Base-by-base conservation (phyloP, 1,284 basidiomycete species). In the Xerocomus minutiporus region DNA sequence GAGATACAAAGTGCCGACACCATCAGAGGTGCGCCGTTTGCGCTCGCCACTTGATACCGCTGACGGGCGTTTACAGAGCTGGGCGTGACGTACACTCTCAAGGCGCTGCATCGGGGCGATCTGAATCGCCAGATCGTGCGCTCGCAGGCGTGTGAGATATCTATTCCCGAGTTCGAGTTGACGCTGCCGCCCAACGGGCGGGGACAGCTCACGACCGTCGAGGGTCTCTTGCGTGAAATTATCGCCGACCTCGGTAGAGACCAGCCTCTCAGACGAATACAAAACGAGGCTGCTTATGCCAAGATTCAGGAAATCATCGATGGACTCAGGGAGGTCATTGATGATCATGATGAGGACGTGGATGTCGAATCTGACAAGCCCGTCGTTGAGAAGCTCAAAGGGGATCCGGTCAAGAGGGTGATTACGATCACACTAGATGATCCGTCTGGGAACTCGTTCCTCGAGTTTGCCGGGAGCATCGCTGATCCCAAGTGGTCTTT, bases 61-160 rank as follows among this genome's bases (percentile, higher is more conserved):
- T n/a, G 23, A 35, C 23, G 32, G 20, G 8, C 8, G 20, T 25
- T 13, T 35, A 39, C 54, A 91, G 88, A 81, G 5, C 79, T 84
- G 59, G 88, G 88, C 15, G 73, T 74, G 7, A 60, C 80, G 0
- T 97, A 97, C 74, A 96, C 93, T 12, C 84, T 90, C 48, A 86
- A 87, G 61, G 82, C 95, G 50, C 82, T 90, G 23, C 73, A 79
- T 40, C 78, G 87, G 23, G 74, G 77, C 32, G 97, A 99, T 70
- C 82, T 99, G 12, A 80, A 98, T 71, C 86, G 97, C 4, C 95
- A 98, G 73, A 77, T 99, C 54, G 91, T 99, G 67, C 94, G 97
- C 67, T 95, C 94, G 3, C 79, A 86, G 29, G 83, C 81, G 29
- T 91, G 91, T 70, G 88, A 90, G 48, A 78, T 99, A 60, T 72